phyloP scores from a whole-genome alignment of 1,284 basidiomycete genomes.

The Sporisorium scitamineum region DNA sequence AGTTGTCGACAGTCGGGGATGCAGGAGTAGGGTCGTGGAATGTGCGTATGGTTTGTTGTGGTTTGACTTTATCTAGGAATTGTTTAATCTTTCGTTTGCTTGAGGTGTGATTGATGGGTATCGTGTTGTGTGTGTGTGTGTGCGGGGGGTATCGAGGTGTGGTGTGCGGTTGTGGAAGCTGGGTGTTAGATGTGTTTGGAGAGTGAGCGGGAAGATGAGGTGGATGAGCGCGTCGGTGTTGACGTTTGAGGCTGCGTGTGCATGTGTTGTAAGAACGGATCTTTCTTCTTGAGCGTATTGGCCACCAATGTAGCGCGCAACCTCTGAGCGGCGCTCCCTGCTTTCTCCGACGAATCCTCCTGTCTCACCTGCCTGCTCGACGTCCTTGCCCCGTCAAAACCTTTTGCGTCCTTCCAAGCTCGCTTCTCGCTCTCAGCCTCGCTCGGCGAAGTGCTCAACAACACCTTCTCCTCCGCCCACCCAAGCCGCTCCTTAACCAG shows the following conservation, averaged over 20 bases:
- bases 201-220: background rate
- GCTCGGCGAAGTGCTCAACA: background rate
- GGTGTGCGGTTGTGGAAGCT: background rate
- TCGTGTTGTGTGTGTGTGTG: background rate
- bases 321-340: background rate
- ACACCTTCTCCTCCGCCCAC: slow-evolving; percentile 35
- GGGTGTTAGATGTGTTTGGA: background rate
- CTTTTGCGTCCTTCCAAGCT: background rate
- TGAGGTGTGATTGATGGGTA: background rate
- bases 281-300: slow-evolving; percentile 16
- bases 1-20: background rate
- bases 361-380: background rate
- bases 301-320: slow-evolving; percentile 7
- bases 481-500: slow-evolving; percentile 74
- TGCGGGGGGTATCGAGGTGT: slow-evolving; percentile 1
- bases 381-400: too few relatives aligned
- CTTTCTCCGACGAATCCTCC: background rate
- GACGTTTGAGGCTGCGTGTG: background rate
- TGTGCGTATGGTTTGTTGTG: too few relatives aligned
- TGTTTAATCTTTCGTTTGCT: background rate
- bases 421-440: background rate
- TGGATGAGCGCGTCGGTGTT: background rate
- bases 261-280: slow-evolving; percentile 20
- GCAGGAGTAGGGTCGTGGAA: background rate
- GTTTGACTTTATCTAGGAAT: background rate